Percentiles rank a stretch among this genome's conserved stretches.
These are phyloP conservation scores for Globisporangium splendens DNA, from an alignment of 352 stramenopile species.

Conservation along the genomic window DNA sequence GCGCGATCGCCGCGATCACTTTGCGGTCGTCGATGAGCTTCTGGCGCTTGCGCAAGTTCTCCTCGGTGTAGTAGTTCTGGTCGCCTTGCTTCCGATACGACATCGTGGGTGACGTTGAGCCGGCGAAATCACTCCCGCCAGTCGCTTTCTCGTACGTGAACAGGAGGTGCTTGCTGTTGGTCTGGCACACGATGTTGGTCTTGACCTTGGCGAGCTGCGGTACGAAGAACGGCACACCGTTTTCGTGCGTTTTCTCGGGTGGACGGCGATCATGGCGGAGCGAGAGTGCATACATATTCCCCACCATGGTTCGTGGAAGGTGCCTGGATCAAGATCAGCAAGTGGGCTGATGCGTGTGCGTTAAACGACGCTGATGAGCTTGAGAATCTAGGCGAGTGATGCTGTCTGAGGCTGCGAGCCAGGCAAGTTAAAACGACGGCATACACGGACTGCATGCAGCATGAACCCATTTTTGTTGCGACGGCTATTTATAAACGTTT, in stretches of 20 bases:
- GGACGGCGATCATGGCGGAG: conserved; percentile 26
- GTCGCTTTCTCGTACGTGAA: conserved; percentile 42
- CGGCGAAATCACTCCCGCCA: neutral
- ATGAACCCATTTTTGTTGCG: too few relatives aligned
- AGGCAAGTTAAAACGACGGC: too few relatives aligned
- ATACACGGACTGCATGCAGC: too few relatives aligned
- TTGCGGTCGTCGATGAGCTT: conserved; percentile 43
- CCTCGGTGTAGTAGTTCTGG: conserved; percentile 57
- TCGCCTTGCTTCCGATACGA: conserved; percentile 79
- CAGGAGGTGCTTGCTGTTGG: conserved; percentile 40
- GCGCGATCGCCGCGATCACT: conserved; percentile 45
- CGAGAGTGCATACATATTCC: conserved; percentile 38
- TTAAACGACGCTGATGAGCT: neutral
- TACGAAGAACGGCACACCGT: conserved; percentile 55
- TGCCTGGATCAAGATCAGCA: neutral
- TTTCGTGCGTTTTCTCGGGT: conserved; percentile 28
- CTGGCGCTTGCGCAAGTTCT: conserved; percentile 59
- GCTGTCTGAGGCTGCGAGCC: too few relatives aligned
- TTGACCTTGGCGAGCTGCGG: conserved; percentile 66
- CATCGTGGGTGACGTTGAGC: conserved; percentile 15
- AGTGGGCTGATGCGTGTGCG: neutral
- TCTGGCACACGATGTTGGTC: conserved; percentile 55
- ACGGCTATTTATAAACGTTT: too few relatives aligned
- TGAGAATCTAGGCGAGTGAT: too few relatives aligned
- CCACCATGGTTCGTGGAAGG: conserved; percentile 21